Evolutionary conservation across 108 stramenopile genomes (phyloP).

Genomic region (Ochromonas danica): DNA sequence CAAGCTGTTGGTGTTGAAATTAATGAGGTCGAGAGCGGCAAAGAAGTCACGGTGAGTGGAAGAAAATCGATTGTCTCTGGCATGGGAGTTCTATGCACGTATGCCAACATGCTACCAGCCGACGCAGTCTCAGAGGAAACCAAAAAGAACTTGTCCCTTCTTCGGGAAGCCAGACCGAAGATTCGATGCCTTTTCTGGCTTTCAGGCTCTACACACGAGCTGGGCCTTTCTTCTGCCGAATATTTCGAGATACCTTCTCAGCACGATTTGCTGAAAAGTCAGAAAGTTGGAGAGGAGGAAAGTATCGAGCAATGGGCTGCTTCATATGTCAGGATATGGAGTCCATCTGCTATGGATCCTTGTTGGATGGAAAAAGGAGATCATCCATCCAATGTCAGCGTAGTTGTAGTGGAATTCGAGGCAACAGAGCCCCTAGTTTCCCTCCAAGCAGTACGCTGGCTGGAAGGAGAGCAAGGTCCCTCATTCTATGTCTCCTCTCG

Average conservation of each 20-base stretch:
- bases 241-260: neutral
- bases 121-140: neutral
- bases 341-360: neutral
- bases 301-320: neutral
- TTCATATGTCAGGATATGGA: constrained; percentile 1
- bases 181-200: neutral
- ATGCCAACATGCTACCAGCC: neutral
- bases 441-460: neutral
- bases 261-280: neutral
- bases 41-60: constrained; percentile 2
- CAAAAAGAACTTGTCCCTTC: neutral
- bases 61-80: constrained; percentile 5
- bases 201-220: neutral
- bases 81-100: neutral
- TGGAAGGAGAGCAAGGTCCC: neutral
- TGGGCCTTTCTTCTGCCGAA: neutral
- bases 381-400: neutral
- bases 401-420: constrained; percentile 1
- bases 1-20: neutral
- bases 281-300: neutral
- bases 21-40: neutral
- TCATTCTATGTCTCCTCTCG: neutral
- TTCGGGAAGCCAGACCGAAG: constrained; percentile 17
- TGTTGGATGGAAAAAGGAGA: neutral
- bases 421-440: neutral